Conservation (phyloP, 2,329 filamentous ascomycete genomes). For the Pseudopithomyces maydicus region DNA sequence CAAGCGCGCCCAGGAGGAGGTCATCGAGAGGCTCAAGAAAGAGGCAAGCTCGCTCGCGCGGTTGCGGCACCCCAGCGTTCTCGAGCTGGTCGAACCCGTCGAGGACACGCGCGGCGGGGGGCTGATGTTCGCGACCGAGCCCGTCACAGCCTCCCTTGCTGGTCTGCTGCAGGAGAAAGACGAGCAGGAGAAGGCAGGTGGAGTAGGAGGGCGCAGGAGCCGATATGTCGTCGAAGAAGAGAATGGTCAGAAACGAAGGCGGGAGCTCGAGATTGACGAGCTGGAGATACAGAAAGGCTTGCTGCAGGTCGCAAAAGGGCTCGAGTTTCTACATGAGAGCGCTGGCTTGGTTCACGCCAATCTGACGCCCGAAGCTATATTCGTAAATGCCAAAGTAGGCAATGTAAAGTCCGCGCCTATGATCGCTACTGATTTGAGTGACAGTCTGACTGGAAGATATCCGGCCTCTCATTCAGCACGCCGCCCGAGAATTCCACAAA, state of each 20-base stretch:
- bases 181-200: constrained; percentile 74
- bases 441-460: constrained; percentile 96
- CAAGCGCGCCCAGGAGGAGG: constrained; percentile 85
- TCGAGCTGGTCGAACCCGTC: constrained; percentile 92
- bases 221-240: constrained; percentile 81
- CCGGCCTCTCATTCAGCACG: constrained; percentile 87
- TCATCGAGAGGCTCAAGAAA: constrained; percentile 86
- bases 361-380: constrained; percentile 88
- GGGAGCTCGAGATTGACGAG: constrained; percentile 93
- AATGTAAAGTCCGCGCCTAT: constrained; percentile 20
- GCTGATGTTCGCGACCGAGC: constrained; percentile 93
- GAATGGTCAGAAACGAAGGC: constrained; percentile 70
- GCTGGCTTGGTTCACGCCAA: constrained; percentile 94
- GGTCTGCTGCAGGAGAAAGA: constrained; percentile 86
- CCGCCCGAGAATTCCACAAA: constrained; percentile 77
- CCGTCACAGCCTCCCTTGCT: constrained; percentile 85
- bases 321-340: constrained; percentile 95
- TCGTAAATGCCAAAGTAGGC: constrained; percentile 87
- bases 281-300: constrained; percentile 97
- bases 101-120: constrained; percentile 92
- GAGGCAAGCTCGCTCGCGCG: constrained; percentile 89
- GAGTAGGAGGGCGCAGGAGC: constrained; percentile 72
- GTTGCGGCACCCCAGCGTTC: constrained; percentile 85
- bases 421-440: constrained; percentile 32
- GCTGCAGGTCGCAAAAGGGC: constrained; percentile 87